phyloP scores from a whole-genome alignment of 140 eudicot species.

The Senecio squalidus region DNA sequence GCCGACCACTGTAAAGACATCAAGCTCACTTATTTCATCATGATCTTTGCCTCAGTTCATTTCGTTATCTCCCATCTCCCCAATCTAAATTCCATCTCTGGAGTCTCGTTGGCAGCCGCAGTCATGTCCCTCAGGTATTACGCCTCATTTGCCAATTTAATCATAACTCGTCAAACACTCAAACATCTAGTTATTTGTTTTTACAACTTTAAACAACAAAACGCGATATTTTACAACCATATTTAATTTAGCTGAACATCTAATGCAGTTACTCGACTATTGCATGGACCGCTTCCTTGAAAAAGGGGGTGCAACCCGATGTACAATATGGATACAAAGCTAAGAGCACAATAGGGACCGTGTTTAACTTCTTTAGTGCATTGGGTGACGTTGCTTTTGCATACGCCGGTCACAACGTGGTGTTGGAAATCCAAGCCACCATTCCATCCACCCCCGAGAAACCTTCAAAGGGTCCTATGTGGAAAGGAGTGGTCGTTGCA shows the following conservation, averaged over 20 bases:
- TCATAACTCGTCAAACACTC: background rate
- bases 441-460: constrained; percentile 58
- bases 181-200: background rate
- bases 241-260: background rate
- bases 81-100: constrained; percentile 58
- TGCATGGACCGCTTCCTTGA: constrained; percentile 58
- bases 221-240: background rate
- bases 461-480: constrained; percentile 63
- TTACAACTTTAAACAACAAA: background rate
- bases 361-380: constrained; percentile 61
- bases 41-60: constrained; percentile 73
- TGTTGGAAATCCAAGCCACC: constrained; percentile 67
- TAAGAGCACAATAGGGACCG: constrained; percentile 27
- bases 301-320: constrained; percentile 46
- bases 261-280: constrained; percentile 59
- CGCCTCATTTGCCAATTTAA: background rate
- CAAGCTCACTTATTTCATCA: constrained; percentile 56
- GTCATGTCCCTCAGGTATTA: constrained; percentile 63
- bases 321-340: constrained; percentile 55
- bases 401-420: constrained; percentile 94
- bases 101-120: constrained; percentile 66
- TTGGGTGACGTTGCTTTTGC: constrained; percentile 80
- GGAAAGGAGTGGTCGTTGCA: constrained; percentile 55
- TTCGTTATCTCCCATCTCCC: constrained; percentile 72
- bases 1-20: constrained; percentile 27